phyloP scores from a whole-genome alignment of 257 asterid species.

The Fraxinus excelsior region DNA sequence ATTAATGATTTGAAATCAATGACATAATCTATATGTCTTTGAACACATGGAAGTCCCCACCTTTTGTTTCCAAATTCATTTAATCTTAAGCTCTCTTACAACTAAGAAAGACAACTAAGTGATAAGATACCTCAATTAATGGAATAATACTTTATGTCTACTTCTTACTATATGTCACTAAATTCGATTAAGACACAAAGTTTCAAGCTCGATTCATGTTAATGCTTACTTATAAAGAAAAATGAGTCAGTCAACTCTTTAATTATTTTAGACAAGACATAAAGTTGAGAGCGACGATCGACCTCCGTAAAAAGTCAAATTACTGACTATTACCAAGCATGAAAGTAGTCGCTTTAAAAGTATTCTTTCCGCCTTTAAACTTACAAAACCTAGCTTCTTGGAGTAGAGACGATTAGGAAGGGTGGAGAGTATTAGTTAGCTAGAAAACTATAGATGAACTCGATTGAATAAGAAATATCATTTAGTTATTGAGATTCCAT shows the following conservation, averaged over 20 bases:
- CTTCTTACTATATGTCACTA: conserved; percentile 25
- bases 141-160: conserved; percentile 27
- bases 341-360: not conserved
- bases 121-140: conserved; percentile 42
- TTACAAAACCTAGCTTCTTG: not conserved
- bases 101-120: conserved; percentile 45
- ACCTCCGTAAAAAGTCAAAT: not conserved
- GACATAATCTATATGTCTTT: conserved; percentile 62
- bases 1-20: conserved; percentile 34
- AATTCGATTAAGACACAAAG: conserved; percentile 27
- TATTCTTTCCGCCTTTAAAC: not conserved
- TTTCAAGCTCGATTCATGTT: conserved; percentile 17
- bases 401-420: no score
- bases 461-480: no score
- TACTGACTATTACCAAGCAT: not conserved
- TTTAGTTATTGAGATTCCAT: no score
- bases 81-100: conserved; percentile 28
- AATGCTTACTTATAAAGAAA: conserved; percentile 20
- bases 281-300: not conserved
- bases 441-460: no score
- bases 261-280: not conserved
- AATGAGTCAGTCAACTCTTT: not conserved
- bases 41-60: conserved; percentile 40
- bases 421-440: not conserved
- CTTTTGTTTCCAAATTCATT: conserved; percentile 46